Evolutionary conservation across 306 rosid genomes (phyloP).

Genomic region (Calophaca sinica): DNA sequence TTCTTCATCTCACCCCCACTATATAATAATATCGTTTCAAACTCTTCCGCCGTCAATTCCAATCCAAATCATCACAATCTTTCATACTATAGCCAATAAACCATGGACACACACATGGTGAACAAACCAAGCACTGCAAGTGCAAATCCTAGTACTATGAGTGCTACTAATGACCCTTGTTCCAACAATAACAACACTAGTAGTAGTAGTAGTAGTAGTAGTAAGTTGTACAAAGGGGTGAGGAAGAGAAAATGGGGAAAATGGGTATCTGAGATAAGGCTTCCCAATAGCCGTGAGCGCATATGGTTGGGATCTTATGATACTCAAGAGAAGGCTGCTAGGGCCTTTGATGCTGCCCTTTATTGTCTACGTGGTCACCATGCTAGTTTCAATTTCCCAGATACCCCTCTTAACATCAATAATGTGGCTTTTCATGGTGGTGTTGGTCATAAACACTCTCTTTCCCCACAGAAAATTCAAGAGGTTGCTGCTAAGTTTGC

Average conservation of each 20-base stretch:
- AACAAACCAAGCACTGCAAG: too few species aligned
- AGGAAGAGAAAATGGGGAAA: constrained; percentile 85
- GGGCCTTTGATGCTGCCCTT: constrained; percentile 81
- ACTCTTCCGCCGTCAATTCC: constrained; percentile 38
- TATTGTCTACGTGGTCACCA: constrained; percentile 66
- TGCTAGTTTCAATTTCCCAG: constrained; percentile 69
- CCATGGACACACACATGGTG: neutral
- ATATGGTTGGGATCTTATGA: constrained; percentile 83
- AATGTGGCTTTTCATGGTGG: neutral
- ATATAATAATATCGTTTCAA: neutral
- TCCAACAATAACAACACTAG: neutral
- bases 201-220: neutral
- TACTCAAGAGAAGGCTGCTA: constrained; percentile 68
- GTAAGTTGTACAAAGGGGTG: constrained; percentile 65
- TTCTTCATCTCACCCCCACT: neutral
- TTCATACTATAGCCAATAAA: too few species aligned
- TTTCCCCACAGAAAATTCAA: constrained; percentile 60
- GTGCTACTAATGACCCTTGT: neutral
- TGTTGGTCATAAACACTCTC: constrained; percentile 25
- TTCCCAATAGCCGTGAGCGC: constrained; percentile 75
- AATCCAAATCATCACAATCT: neutral
- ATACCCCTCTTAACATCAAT: constrained; percentile 45
- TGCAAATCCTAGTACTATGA: neutral
- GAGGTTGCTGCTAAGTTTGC: constrained; percentile 64
- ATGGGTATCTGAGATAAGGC: constrained; percentile 83